phyloP scores from a whole-genome alignment of 352 stramenopile genomes.

The Pythium brachiatum region DNA sequence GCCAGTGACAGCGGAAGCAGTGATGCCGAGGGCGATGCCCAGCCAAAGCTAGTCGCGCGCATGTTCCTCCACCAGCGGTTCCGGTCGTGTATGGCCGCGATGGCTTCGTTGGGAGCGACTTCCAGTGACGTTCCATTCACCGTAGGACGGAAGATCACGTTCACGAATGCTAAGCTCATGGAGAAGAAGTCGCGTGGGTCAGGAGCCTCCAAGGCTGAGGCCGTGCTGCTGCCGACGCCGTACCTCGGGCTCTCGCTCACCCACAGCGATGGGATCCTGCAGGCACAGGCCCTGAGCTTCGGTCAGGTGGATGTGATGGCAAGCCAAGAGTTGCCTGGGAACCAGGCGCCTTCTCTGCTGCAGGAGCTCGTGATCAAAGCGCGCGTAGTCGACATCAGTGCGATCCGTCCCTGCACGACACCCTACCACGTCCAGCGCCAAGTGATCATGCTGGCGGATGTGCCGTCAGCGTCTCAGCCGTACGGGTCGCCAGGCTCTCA shows the following conservation, averaged over 20 bases:
- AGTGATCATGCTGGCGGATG: constrained; percentile 57
- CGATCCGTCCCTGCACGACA: constrained; percentile 56
- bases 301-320: constrained; percentile 39
- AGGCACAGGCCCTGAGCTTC: constrained; percentile 28
- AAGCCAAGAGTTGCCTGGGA: constrained; percentile 9
- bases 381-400: constrained; percentile 59
- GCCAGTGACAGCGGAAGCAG: constrained; percentile 22
- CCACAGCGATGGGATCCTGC: constrained; percentile 30
- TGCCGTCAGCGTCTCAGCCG: not conserved
- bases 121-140: constrained; percentile 40
- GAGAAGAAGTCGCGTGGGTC: constrained; percentile 36
- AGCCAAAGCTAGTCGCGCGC: constrained; percentile 4
- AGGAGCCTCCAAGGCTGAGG: not conserved
- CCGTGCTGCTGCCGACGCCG: constrained; percentile 10
- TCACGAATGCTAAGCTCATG: constrained; percentile 60
- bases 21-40: constrained; percentile 15
- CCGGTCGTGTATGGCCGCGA: constrained; percentile 37
- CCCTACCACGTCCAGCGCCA: constrained; percentile 56
- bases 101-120: constrained; percentile 23
- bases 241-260: constrained; percentile 37
- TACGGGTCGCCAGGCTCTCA: constrained; percentile 28
- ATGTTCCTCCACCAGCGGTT: constrained; percentile 73
- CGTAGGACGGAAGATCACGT: constrained; percentile 30
- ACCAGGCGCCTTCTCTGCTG: constrained; percentile 20
- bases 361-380: constrained; percentile 33